Evolutionary conservation across 2,329 filamentous ascomycete species (phyloP).

Genomic region (Clarireedia hainanense): DNA sequence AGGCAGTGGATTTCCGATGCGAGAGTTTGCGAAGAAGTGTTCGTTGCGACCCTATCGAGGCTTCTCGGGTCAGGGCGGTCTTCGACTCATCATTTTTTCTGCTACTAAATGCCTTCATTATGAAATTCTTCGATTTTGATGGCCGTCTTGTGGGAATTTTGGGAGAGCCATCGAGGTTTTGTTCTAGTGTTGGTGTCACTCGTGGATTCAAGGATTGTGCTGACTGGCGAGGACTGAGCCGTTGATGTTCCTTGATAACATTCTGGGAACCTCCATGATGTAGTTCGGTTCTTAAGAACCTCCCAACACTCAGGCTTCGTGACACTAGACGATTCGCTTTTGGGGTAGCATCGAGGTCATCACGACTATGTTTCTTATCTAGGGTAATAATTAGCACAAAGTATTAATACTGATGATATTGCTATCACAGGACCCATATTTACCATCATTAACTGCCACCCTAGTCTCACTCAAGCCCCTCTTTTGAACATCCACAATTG

Average conservation of each 20-base stretch:
- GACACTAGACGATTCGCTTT: conserved; percentile 17
- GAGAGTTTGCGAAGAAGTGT: conserved; percentile 22
- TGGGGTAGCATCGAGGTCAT: conserved; percentile 15
- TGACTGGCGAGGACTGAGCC: conserved; percentile 10
- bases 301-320: conserved; percentile 21
- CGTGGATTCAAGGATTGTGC: neutral
- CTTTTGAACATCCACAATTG: neutral
- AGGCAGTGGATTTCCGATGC: conserved; percentile 13
- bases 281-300: conserved; percentile 23
- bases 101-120: conserved; percentile 24
- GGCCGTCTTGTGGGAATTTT: conserved; percentile 18
- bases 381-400: neutral
- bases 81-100: conserved; percentile 13
- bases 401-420: neutral
- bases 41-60: conserved; percentile 8
- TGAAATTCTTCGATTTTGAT: conserved; percentile 27
- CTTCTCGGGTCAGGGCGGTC: neutral
- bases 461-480: neutral
- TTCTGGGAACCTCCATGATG: conserved; percentile 14
- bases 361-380: too few relatives aligned
- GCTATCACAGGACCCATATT: neutral
- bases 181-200: neutral
- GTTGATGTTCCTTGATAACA: conserved; percentile 5
- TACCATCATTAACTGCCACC: neutral
- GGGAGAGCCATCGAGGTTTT: conserved; percentile 5